Conservation (phyloP, 176 grass and related monocot genomes). For the Triticum monococcum region DNA sequence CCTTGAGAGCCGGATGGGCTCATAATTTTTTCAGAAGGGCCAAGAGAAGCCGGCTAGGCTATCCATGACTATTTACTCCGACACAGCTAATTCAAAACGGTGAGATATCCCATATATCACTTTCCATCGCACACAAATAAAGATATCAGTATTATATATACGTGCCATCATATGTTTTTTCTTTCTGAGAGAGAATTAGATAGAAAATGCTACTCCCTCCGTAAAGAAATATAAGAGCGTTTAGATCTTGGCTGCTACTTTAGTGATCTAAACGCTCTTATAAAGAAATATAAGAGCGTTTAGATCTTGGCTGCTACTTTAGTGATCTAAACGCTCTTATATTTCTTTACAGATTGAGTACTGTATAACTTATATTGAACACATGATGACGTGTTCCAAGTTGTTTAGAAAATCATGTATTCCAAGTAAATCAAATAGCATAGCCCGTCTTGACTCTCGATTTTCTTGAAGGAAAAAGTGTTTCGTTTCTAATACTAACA, state of each 20-base stretch:
- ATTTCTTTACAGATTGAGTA: too few relatives aligned
- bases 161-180: background rate
- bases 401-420: too few relatives aligned
- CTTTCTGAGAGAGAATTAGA: background rate
- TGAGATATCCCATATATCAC: background rate
- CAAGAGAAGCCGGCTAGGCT: too few relatives aligned
- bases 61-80: too few relatives aligned
- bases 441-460: background rate
- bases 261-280: too few relatives aligned
- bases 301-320: too few relatives aligned
- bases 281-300: too few relatives aligned
- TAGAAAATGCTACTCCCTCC: background rate
- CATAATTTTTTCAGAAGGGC: too few relatives aligned
- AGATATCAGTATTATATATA: background rate
- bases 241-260: too few relatives aligned
- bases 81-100: background rate
- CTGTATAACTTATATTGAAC: background rate
- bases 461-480: background rate
- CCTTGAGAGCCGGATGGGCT: too few relatives aligned
- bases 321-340: too few relatives aligned
- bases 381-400: background rate
- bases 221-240: too few relatives aligned
- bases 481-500: background rate
- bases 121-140: background rate
- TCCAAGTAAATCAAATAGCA: background rate